Conservation (phyloP, 306 rosid genomes). For the Vicia sativa region DNA sequence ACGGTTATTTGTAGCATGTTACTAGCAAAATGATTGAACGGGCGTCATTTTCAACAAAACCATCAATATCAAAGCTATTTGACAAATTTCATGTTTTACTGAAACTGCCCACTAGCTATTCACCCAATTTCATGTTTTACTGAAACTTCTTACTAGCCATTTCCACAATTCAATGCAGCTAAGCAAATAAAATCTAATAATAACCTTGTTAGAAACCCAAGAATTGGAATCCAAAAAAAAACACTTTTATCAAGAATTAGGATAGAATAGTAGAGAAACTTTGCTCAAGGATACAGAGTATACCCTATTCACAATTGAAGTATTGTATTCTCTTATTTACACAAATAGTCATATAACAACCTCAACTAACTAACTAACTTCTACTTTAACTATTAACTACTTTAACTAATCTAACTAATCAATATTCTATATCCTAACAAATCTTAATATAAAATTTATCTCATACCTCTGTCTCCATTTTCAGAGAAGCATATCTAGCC, state of each 20-base stretch:
- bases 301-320: too few relatives aligned
- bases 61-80: slow-evolving; percentile 9
- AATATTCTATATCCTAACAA: too few relatives aligned
- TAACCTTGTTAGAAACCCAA: neutral
- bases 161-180: slow-evolving; percentile 20
- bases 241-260: too few relatives aligned
- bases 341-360: too few relatives aligned
- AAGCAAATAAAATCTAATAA: slow-evolving; percentile 16
- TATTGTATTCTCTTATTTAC: too few relatives aligned
- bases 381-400: too few relatives aligned
- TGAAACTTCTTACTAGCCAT: slow-evolving; percentile 27
- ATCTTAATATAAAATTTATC: too few relatives aligned
- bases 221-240: too few relatives aligned
- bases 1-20: slow-evolving; percentile 13
- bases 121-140: slow-evolving; percentile 18
- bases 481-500: slow-evolving; percentile 86
- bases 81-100: slow-evolving; percentile 13
- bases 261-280: too few relatives aligned
- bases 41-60: slow-evolving; percentile 18
- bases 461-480: slow-evolving; percentile 93
- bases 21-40: slow-evolving; percentile 11
- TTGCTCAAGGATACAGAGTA: too few relatives aligned
- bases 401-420: too few relatives aligned
- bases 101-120: slow-evolving; percentile 27
- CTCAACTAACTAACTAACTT: too few relatives aligned